These are phyloP conservation scores for Colletotrichum chlorophyti DNA, from an alignment of 2,329 filamentous ascomycete species.

Conservation along the genomic window DNA sequence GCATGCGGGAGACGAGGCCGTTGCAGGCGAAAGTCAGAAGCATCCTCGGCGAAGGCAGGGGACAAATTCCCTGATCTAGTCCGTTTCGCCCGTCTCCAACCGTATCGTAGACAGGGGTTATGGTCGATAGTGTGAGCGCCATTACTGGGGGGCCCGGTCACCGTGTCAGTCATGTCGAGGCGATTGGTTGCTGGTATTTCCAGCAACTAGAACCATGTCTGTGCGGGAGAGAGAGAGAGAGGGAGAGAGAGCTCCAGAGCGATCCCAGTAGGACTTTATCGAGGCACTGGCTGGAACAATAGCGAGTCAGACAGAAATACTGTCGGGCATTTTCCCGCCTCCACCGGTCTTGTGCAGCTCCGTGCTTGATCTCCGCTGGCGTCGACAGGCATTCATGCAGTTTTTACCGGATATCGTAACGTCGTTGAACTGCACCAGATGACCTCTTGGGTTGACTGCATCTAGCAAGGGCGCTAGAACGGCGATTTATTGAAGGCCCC, in stretches of 20 bases:
- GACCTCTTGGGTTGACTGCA: background rate
- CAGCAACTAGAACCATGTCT: slow-evolving; percentile 26
- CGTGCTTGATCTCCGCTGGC: slow-evolving; percentile 10
- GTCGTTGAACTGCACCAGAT: background rate
- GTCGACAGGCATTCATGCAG: no score
- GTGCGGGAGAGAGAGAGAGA: slow-evolving; percentile 2
- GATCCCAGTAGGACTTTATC: background rate
- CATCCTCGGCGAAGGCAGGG: slow-evolving; percentile 9
- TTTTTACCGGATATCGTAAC: slow-evolving; percentile 1
- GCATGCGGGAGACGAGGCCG: slow-evolving; percentile 9
- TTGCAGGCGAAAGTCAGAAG: slow-evolving; percentile 13
- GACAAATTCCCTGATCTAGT: slow-evolving; percentile 18
- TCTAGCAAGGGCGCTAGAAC: background rate
- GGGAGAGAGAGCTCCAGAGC: background rate
- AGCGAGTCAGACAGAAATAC: slow-evolving; percentile 20
- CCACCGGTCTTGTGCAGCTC: background rate
- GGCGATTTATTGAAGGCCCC: background rate
- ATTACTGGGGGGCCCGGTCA: slow-evolving; percentile 6
- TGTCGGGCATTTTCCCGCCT: slow-evolving; percentile 23
- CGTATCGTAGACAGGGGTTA: slow-evolving; percentile 17
- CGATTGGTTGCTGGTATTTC: slow-evolving; percentile 21
- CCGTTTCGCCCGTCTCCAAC: slow-evolving; percentile 25
- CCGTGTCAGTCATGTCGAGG: background rate
- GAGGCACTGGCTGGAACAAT: no score
- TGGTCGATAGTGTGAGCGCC: slow-evolving; percentile 23